A percentile compares a stretch with the other conserved stretches of the same genome.
Evolutionary conservation across 2,329 filamentous ascomycete genomes (phyloP).

Genomic region (Botrytis cinerea): DNA sequence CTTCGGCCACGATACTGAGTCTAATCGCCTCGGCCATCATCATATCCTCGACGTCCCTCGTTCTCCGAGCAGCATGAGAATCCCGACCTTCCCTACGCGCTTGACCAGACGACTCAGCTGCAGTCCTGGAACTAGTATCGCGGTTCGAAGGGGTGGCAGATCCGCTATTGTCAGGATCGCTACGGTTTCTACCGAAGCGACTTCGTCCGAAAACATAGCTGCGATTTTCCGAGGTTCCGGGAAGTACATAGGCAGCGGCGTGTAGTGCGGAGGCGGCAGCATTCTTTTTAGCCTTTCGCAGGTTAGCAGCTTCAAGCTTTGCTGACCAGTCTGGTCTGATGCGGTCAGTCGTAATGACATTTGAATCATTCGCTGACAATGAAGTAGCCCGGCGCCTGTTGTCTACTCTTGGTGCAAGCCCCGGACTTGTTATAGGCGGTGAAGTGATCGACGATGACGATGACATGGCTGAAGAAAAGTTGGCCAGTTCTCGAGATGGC

Average conservation of each 20-base stretch:
- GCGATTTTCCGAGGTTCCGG: conserved; percentile 42
- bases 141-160: conserved; percentile 35
- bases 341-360: conserved; percentile 88
- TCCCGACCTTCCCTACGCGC: conserved; percentile 40
- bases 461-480: conserved; percentile 71
- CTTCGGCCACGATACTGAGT: conserved; percentile 85
- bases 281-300: conserved; percentile 81
- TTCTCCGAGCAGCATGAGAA: conserved; percentile 45
- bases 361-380: conserved; percentile 78
- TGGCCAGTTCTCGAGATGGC: conserved; percentile 52
- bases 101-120: conserved; percentile 36
- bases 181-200: conserved; percentile 39
- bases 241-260: conserved; percentile 63
- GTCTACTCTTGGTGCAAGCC: conserved; percentile 31
- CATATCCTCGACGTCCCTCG: conserved; percentile 89
- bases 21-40: conserved; percentile 99
- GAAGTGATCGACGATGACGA: conserved; percentile 80
- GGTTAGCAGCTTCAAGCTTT: conserved; percentile 81
- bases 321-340: conserved; percentile 93
- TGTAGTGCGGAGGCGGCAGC: conserved; percentile 75
- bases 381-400: conserved; percentile 62
- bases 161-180: conserved; percentile 40
- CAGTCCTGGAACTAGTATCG: conserved; percentile 34
- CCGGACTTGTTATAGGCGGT: conserved; percentile 38
- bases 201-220: conserved; percentile 39